phyloP scores from a whole-genome alignment of 768 basidiomycete species.

The Mrakia frigida region DNA sequence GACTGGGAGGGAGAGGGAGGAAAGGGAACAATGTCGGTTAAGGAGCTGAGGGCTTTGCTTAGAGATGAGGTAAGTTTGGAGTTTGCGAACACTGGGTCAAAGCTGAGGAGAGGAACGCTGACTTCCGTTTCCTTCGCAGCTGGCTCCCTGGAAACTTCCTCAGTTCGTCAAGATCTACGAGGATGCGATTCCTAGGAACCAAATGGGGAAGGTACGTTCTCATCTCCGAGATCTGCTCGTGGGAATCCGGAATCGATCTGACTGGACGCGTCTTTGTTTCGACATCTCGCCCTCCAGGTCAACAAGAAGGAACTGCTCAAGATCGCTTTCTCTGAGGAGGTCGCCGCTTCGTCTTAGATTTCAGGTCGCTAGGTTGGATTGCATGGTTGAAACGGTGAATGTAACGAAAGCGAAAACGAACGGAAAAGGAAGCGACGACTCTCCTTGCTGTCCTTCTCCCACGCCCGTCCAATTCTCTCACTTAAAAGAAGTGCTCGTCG shows the following conservation, averaged over 20 bases:
- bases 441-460: no score
- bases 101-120: background rate
- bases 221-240: background rate
- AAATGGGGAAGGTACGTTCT: slow-evolving; percentile 35
- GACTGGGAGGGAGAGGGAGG: background rate
- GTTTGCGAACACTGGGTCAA: background rate
- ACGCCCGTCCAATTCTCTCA: no score
- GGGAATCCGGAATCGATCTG: no score
- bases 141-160: slow-evolving; percentile 29
- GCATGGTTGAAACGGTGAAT: no score
- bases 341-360: no score
- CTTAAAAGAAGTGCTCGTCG: no score
- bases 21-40: slow-evolving; percentile 25
- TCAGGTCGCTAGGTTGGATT: no score
- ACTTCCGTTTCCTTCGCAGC: slow-evolving; percentile 6
- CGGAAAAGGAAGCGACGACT: no score
- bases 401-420: no score
- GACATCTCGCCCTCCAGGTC: background rate
- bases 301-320: slow-evolving; percentile 33
- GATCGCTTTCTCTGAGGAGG: slow-evolving; percentile 20
- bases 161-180: slow-evolving; percentile 30
- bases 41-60: slow-evolving; percentile 32
- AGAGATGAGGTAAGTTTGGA: slow-evolving; percentile 11
- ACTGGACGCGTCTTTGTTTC: background rate
- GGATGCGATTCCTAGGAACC: slow-evolving; percentile 34